Evolutionary conservation across 176 grass and related monocot genomes (phyloP).

Genomic region (Aegilops speltoides): DNA sequence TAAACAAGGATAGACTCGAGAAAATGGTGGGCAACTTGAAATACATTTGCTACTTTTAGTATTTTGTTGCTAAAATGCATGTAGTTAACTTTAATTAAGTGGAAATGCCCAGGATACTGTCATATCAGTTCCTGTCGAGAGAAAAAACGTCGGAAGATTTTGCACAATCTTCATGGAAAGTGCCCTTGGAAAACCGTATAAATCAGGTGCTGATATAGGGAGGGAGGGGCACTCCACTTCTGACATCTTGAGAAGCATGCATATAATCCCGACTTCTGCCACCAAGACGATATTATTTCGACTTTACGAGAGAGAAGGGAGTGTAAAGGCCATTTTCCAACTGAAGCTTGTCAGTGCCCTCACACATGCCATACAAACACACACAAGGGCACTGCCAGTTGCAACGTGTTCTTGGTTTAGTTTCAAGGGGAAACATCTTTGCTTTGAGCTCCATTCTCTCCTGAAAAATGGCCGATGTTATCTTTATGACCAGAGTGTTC

Average conservation of each 20-base stretch:
- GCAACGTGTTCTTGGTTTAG: not conserved
- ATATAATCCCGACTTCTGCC: not conserved
- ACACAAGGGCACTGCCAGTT: not conserved
- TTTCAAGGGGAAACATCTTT: not conserved
- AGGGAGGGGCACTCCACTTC: not conserved
- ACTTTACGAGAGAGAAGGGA: not conserved
- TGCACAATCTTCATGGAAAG: not conserved
- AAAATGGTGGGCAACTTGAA: conserved; percentile 10
- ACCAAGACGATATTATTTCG: not conserved
- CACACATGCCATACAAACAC: not conserved
- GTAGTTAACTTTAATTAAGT: not conserved
- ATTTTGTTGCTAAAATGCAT: not conserved
- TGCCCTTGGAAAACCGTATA: not conserved
- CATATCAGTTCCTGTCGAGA: not conserved
- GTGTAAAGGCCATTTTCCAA: not conserved
- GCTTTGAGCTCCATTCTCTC: not conserved
- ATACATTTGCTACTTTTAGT: not conserved
- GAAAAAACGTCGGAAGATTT: not conserved
- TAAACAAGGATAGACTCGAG: not conserved
- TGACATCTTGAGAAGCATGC: not conserved
- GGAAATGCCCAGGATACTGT: not conserved
- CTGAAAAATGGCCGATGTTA: not conserved
- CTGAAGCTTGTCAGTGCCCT: not conserved
- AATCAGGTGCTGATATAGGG: not conserved
- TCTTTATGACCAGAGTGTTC: not conserved